Conservation (phyloP, 2,329 filamentous ascomycete species). For the Fusarium guadeloupense region DNA sequence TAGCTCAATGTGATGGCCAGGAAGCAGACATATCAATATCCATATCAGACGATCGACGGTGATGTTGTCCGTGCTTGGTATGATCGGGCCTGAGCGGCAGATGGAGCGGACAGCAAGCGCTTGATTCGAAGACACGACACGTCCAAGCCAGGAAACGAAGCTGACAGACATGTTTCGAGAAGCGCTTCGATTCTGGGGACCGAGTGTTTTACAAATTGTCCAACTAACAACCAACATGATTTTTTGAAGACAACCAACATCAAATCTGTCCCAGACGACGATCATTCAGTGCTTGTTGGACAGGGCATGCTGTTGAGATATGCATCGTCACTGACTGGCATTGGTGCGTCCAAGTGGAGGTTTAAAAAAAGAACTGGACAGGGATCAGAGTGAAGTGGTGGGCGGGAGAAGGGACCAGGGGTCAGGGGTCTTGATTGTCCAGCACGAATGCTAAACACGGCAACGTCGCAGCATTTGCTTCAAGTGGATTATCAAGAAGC, state of each 20-base stretch:
- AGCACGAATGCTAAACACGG: slow-evolving; percentile 20
- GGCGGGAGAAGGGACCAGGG: slow-evolving; percentile 21
- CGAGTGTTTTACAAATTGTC: slow-evolving; percentile 16
- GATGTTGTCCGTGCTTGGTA: slow-evolving; percentile 8
- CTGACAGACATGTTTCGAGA: slow-evolving; percentile 22
- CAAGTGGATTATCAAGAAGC: slow-evolving; percentile 20
- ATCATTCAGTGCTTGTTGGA: slow-evolving; percentile 8
- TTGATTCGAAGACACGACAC: slow-evolving; percentile 6
- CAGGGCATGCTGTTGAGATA: slow-evolving; percentile 11
- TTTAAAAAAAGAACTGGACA: slow-evolving; percentile 33
- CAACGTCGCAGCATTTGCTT: slow-evolving; percentile 33
- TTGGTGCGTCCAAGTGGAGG: slow-evolving; percentile 1
- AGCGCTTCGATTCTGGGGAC: slow-evolving; percentile 25
- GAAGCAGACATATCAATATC: slow-evolving; percentile 1
- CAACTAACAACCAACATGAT: slow-evolving; percentile 13
- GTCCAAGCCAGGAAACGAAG: slow-evolving; percentile 7
- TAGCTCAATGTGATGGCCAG: slow-evolving; percentile 10
- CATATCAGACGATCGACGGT: slow-evolving; percentile 11
- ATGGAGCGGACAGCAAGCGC: slow-evolving; percentile 15
- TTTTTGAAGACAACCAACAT: slow-evolving; percentile 23
- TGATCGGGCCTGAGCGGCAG: slow-evolving; percentile 15
- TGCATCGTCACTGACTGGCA: slow-evolving; percentile 10
- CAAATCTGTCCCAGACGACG: slow-evolving; percentile 20
- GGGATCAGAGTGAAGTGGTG: slow-evolving; percentile 17
- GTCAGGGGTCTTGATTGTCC: slow-evolving; percentile 18